Evolutionary conservation across 1,284 basidiomycete genomes (phyloP).

Genomic region (Gymnopus androsaceus): DNA sequence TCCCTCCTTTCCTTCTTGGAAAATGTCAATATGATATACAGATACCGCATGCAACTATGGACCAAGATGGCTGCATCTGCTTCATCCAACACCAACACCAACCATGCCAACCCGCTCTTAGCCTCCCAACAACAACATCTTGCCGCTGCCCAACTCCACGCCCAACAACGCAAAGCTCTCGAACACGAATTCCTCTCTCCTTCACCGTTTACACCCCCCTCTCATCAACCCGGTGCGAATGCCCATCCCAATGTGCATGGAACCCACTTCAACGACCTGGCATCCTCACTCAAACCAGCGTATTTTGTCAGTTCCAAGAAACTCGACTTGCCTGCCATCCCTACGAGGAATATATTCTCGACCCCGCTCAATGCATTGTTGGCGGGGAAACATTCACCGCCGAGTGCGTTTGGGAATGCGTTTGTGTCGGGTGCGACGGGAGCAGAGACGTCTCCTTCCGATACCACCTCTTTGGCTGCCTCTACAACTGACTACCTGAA

Average conservation of each 20-base stretch:
- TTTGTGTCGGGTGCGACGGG: background rate
- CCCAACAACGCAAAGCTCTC: slow-evolving; percentile 12
- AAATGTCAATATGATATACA: slow-evolving; percentile 24
- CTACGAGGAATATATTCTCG: background rate
- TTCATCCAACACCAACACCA: slow-evolving; percentile 16
- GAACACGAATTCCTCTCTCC: slow-evolving; percentile 12
- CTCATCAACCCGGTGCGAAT: slow-evolving; percentile 1
- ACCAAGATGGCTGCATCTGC: slow-evolving; percentile 70
- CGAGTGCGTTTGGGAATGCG: slow-evolving; percentile 16
- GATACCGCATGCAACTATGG: slow-evolving; percentile 86
- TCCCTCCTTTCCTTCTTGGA: too few species aligned
- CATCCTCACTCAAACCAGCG: slow-evolving; percentile 19
- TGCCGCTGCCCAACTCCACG: slow-evolving; percentile 28
- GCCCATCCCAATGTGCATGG: background rate
- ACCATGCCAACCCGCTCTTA: slow-evolving; percentile 35
- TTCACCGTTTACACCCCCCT: slow-evolving; percentile 15
- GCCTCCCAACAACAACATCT: slow-evolving; percentile 27
- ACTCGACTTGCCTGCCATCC: slow-evolving; percentile 14
- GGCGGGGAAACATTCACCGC: slow-evolving; percentile 48
- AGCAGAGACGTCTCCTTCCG: background rate
- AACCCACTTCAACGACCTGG: slow-evolving; percentile 12
- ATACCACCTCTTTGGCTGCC: too few species aligned
- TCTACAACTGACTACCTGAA: too few species aligned
- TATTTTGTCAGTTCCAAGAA: slow-evolving; percentile 21
- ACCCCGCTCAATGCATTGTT: slow-evolving; percentile 41